Percentiles rank a stretch among this genome's conserved stretches.
Conservation (phyloP, 1,139 yeast genomes). For the Scheffersomyces insectosa region DNA sequence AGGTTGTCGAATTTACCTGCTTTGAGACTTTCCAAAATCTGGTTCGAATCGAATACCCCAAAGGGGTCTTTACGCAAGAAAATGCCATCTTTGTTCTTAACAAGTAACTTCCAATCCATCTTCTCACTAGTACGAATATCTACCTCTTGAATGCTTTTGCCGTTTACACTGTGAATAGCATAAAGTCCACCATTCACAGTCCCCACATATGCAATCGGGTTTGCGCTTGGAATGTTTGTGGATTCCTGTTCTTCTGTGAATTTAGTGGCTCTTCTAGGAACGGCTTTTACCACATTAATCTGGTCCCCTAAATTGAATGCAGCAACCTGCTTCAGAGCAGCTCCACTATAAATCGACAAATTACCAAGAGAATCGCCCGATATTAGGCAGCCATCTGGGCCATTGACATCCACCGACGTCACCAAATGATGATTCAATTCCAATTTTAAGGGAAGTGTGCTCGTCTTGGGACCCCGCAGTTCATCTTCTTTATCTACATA, state of each 20-base stretch:
- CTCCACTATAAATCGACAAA: slow-evolving; percentile 12
- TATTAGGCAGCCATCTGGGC: slow-evolving; percentile 8
- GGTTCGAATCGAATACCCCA: too few species aligned
- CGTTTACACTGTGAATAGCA: slow-evolving; percentile 5
- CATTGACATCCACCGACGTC: slow-evolving; percentile 13
- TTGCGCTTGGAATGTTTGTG: slow-evolving; percentile 4
- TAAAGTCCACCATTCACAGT: slow-evolving; percentile 40
- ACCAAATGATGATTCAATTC: slow-evolving; percentile 14
- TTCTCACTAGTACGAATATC: slow-evolving; percentile 5
- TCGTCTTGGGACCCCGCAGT: slow-evolving; percentile 1
- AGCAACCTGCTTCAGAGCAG: slow-evolving; percentile 9
- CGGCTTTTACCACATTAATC: slow-evolving; percentile 24
- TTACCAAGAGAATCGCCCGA: slow-evolving; percentile 38
- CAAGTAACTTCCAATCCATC: not conserved
- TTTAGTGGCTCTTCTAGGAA: not conserved
- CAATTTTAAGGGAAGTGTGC: slow-evolving; percentile 3
- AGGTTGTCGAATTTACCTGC: too few species aligned
- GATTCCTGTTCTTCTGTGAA: not conserved
- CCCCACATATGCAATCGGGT: slow-evolving; percentile 27
- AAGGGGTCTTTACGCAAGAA: not conserved
- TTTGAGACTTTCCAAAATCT: too few species aligned
- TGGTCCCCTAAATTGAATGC: slow-evolving; percentile 34
- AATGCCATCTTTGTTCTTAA: not conserved
- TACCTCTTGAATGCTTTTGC: slow-evolving; percentile 7
- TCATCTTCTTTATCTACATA: not conserved